Conservation (phyloP, 2,329 filamentous ascomycete genomes). For the Fusarium redolens region DNA sequence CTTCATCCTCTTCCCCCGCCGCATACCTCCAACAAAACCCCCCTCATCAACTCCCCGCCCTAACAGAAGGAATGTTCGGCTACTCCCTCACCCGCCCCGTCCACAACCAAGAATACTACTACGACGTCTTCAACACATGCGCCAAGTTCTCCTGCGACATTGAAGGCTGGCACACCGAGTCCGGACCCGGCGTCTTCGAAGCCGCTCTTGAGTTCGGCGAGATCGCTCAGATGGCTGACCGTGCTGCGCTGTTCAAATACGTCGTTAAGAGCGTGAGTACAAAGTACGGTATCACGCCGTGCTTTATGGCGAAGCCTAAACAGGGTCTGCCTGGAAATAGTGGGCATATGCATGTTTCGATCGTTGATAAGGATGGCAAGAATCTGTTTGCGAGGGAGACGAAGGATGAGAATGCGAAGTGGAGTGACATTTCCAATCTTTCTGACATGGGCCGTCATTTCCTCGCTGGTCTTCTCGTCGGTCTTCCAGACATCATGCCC, state of each 20-base stretch:
- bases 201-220: conserved; percentile 93
- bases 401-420: conserved; percentile 77
- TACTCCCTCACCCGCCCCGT: conserved; percentile 89
- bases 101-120: conserved; percentile 94
- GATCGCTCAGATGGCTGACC: conserved; percentile 89
- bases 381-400: conserved; percentile 84
- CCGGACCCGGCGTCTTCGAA: conserved; percentile 93
- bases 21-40: conserved; percentile 79
- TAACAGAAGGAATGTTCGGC: conserved; percentile 96
- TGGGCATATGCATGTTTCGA: conserved; percentile 93
- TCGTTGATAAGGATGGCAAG: conserved; percentile 81
- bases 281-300: conserved; percentile 91
- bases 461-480: conserved; percentile 88
- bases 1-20: conserved; percentile 72
- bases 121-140: conserved; percentile 85
- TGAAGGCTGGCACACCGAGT: conserved; percentile 96
- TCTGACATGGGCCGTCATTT: conserved; percentile 94
- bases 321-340: conserved; percentile 93
- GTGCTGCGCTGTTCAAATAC: conserved; percentile 93
- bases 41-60: conserved; percentile 75
- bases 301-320: conserved; percentile 98
- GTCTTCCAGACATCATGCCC: conserved; percentile 95
- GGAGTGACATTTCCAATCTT: conserved; percentile 79
- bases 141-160: conserved; percentile 82
- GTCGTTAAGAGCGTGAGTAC: conserved; percentile 89